A percentile compares a stretch with the other conserved stretches of the same genome.
These are phyloP conservation scores for Castanea sativa DNA, from an alignment of 306 rosid genomes.

Conservation along the genomic window DNA sequence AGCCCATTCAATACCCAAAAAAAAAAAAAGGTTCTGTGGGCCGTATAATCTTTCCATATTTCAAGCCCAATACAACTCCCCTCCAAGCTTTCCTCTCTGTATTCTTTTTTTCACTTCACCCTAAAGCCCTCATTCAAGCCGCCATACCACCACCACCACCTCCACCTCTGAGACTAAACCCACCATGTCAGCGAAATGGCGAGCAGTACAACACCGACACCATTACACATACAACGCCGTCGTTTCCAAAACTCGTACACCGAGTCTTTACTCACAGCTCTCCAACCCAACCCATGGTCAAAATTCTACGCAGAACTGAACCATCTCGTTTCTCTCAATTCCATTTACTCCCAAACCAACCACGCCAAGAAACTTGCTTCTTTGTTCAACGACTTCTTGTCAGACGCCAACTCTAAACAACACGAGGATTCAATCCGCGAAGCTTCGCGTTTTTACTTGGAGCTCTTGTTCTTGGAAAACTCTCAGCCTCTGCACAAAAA, in stretches of 20 bases:
- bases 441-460: constrained; percentile 53
- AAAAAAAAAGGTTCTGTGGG: neutral
- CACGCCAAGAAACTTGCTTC: constrained; percentile 52
- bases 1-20: too few species aligned
- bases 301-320: constrained; percentile 45
- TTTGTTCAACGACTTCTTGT: constrained; percentile 44
- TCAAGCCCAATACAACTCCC: neutral
- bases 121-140: neutral
- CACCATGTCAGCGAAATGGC: constrained; percentile 94
- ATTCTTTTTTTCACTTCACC: neutral
- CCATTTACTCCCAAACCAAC: constrained; percentile 65
- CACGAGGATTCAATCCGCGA: constrained; percentile 25
- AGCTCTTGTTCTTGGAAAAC: constrained; percentile 69
- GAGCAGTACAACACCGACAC: constrained; percentile 96
- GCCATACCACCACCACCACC: neutral
- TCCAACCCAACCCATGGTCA: constrained; percentile 4
- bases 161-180: neutral
- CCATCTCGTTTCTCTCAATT: constrained; percentile 44
- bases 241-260: constrained; percentile 50
- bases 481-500: constrained; percentile 72
- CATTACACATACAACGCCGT: constrained; percentile 89
- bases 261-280: constrained; percentile 32
- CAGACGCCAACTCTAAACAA: constrained; percentile 15
- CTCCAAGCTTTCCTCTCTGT: too few species aligned
- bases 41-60: neutral